Conservation (phyloP, 495 filamentous ascomycete genomes). For the Acidomyces sp. region DNA sequence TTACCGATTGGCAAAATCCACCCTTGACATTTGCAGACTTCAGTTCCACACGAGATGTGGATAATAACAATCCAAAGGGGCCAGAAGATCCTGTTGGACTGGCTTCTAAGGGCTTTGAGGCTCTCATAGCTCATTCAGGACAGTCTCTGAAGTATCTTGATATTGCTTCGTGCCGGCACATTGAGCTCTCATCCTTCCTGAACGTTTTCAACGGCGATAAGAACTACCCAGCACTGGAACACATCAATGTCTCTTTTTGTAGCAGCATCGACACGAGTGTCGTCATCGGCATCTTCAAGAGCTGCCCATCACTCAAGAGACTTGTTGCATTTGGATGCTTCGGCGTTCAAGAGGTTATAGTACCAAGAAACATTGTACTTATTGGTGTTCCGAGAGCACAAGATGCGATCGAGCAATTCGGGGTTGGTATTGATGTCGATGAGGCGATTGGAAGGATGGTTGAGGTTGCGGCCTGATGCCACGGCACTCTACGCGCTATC, state of each 20-base stretch:
- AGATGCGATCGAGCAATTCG: conserved; percentile 43
- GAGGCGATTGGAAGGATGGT: conserved; percentile 24
- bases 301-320: conserved; percentile 58
- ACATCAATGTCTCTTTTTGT: conserved; percentile 69
- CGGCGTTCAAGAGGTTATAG: conserved; percentile 53
- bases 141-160: conserved; percentile 47
- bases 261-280: conserved; percentile 60
- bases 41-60: conserved; percentile 57
- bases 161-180: conserved; percentile 66
- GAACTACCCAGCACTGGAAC: conserved; percentile 50
- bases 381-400: conserved; percentile 65
- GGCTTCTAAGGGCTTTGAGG: conserved; percentile 56
- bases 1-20: conserved; percentile 60
- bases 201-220: conserved; percentile 49
- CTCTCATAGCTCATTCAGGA: conserved; percentile 77
- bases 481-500: no score
- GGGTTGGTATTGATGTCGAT: conserved; percentile 26
- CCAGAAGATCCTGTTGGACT: conserved; percentile 49
- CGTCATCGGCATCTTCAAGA: conserved; percentile 56
- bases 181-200: conserved; percentile 52
- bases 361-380: conserved; percentile 60
- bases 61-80: conserved; percentile 52
- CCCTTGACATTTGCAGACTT: conserved; percentile 57
- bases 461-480: conserved; percentile 20
- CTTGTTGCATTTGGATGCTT: conserved; percentile 77